These are phyloP conservation scores for Rostrohypoxylon terebratum DNA, from an alignment of 495 filamentous ascomycete genomes.

Conservation along the genomic window DNA sequence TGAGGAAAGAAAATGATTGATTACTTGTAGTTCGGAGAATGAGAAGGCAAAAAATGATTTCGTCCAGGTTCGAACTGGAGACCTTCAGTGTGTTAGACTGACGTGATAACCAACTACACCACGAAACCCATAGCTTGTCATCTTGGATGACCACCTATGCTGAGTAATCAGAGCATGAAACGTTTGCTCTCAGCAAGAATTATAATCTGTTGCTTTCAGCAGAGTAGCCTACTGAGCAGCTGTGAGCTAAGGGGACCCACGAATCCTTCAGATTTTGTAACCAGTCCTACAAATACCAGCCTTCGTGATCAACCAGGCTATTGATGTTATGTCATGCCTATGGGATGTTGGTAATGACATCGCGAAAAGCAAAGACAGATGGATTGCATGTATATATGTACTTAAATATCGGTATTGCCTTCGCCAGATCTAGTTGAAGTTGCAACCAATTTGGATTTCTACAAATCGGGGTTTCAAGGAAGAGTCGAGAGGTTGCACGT, in stretches of 20 bases:
- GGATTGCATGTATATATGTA: too few relatives aligned
- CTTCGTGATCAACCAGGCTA: too few relatives aligned
- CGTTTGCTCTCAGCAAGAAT: neutral
- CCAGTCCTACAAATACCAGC: too few relatives aligned
- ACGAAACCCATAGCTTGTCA: constrained; percentile 13
- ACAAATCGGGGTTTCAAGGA: neutral
- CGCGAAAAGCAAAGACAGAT: too few relatives aligned
- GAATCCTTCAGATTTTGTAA: too few relatives aligned
- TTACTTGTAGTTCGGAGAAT: neutral
- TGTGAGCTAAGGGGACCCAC: neutral
- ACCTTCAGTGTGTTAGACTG: constrained; percentile 46
- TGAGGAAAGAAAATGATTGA: too few relatives aligned
- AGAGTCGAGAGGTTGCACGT: neutral
- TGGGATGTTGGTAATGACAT: too few relatives aligned
- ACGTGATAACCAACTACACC: constrained; percentile 46
- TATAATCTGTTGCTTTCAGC: too few relatives aligned
- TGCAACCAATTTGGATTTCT: neutral
- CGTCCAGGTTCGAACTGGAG: constrained; percentile 44
- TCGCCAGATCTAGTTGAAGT: neutral
- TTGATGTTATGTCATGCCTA: too few relatives aligned
- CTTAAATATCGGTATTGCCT: too few relatives aligned
- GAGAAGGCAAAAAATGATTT: constrained; percentile 22
- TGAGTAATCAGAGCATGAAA: neutral
- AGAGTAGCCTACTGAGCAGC: too few relatives aligned
- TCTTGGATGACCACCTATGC: neutral